Base-by-base conservation (phyloP, 23 red algal genomes). In the Chondrus crispus region DNA sequence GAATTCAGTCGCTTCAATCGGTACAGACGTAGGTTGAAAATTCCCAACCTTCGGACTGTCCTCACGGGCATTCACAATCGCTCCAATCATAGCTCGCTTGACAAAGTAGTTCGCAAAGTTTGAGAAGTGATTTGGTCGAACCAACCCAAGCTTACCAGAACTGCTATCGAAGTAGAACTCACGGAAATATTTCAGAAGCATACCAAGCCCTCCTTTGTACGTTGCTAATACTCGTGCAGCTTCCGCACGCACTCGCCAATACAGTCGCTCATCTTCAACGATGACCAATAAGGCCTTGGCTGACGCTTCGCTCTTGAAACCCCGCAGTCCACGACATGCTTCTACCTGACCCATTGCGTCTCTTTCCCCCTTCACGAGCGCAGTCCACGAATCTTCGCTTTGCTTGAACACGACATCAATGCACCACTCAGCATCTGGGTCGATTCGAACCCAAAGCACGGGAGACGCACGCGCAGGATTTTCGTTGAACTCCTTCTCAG, bases 371-470 rank as follows among this genome's bases (percentile, higher is more conserved):
- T 85, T 75, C 24, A 98, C 75, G 37, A 92, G 57, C 29, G 84
- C 81, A 2, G 85, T 92, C 93, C 92, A 98, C n/a, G 88, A 58
- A 46, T 52, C 75, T 36, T 91, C 92, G 12, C 69, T 76, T 58
- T 95, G 96, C 48, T 74, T 90, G 42, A 94, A 84, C 24, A 63
- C 78, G 12, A 85, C 11, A 52, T 86, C 93, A n/a, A 62, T 80
- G 62, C 91, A 91, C 92, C 92, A 95, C 62, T 98, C 96, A 13
- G 75, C 55, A n/a, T 98, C 96, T 7, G 96, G 96, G 44, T 98
- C 96, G 50, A 98, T 62, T 46, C 96, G 82, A 55, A 98, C 85
- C 91, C 96, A 95, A 1, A 93, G 64, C 53, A 98, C 66, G 13
- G 96, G 91, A 16, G 88, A 93, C 8, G 88, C 77, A 7, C 78